Evolutionary conservation across 306 rosid genomes (phyloP).

Genomic region (Nissolia schottii): DNA sequence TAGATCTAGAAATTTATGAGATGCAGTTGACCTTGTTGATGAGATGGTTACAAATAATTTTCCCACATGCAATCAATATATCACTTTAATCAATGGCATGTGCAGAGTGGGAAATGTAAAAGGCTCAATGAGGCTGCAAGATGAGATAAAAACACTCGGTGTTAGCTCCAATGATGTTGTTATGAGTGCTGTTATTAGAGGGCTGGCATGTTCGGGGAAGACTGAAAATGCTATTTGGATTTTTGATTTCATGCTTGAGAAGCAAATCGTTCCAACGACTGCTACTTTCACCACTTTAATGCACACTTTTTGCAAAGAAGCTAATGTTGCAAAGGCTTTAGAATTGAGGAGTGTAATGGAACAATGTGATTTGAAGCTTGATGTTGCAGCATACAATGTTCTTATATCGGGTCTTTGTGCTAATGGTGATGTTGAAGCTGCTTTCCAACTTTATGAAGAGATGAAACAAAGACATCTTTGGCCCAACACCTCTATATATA

Average conservation of each 20-base stretch:
- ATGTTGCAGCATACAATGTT: constrained; percentile 54
- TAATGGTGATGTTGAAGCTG: no score
- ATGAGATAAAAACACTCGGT: constrained; percentile 45
- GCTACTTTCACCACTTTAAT: constrained; percentile 82
- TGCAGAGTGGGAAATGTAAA: no score
- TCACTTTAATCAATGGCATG: no score
- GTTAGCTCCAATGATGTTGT: constrained; percentile 47
- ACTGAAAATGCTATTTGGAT: no score
- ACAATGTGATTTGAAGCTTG: constrained; percentile 47
- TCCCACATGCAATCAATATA: constrained; percentile 51
- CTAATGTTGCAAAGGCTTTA: no score
- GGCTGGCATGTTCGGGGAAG: constrained; percentile 66
- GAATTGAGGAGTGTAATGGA: no score
- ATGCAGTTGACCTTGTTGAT: constrained; percentile 47
- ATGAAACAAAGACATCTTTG: no score
- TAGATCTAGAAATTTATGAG: constrained; percentile 48
- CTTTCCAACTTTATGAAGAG: no score
- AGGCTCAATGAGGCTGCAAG: no score
- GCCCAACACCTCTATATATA: no score
- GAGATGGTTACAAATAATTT: constrained; percentile 53
- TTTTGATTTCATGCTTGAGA: constrained; percentile 45
- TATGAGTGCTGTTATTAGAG: constrained; percentile 70
- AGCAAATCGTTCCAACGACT: constrained; percentile 48
- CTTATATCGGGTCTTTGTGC: constrained; percentile 69
- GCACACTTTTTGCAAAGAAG: no score